Base-by-base conservation (phyloP, 2,329 filamentous ascomycete genomes). In the Aspergillus uvarum region DNA sequence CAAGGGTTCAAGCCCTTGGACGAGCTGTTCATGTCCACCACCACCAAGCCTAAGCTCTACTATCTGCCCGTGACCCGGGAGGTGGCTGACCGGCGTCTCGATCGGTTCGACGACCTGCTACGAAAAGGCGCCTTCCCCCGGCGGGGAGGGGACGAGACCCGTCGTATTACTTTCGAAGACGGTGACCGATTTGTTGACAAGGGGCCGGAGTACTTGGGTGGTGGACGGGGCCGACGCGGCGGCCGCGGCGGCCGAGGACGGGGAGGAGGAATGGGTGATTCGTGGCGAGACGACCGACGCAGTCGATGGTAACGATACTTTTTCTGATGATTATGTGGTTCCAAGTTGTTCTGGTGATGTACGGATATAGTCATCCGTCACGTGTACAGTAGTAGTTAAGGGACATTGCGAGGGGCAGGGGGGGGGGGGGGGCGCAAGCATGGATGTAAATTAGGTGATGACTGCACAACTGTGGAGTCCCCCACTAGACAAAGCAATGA, bases 141-240 rank as follows among this genome's bases (percentile, higher is more conserved):
- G 32, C 71, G 69, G 14, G 75, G 78, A 14, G 77, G 76, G 16
- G 82, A 85, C 54, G 84, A 85, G 54, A 85, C 85, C 75, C 87
- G 90, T 70, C 82, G 89, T 32, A 92, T 91, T 72, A 89, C 87
- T 0, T 92, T 92, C 67, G 89, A 92, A 72, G 79, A 87, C 58
- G 82, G 81, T 0, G 85, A 87, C 61, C 70, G 76, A 5, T 86
- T 92, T 56, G 88, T 92, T 49, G 89, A 92, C 72, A 82, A 87
- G 56, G 90, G 89, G 14, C 85, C 85, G 16, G 90, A 92, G 72
- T 86, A 88, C 59, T 48, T 58, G 56, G 63, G 66, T 12, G 58
- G 63, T 59, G 65, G 63, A 16, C 53, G 63, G 10, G 63, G 65
- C 29, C 66, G 78, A 10, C 77, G 77, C 47, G 77, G 77, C 35